Evolutionary conservation across 2,329 filamentous ascomycete species (phyloP).

Genomic region (Colletotrichum sp.): DNA sequence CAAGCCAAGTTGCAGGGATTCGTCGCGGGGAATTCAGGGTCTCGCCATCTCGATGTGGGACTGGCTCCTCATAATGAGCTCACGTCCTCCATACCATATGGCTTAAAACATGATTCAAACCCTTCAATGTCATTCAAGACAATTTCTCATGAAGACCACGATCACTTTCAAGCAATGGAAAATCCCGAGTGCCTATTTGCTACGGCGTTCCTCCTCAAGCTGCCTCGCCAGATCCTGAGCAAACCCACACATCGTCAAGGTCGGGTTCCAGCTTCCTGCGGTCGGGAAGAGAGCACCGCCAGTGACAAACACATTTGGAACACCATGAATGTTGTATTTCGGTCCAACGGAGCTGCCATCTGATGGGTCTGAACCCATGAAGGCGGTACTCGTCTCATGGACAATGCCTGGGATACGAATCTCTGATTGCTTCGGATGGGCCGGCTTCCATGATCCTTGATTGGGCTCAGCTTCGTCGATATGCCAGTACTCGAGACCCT

Average conservation of each 20-base stretch:
- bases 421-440: neutral
- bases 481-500: neutral
- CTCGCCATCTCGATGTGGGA: neutral
- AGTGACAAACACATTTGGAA: neutral
- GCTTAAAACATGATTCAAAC: neutral
- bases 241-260: neutral
- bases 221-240: neutral
- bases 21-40: conserved; percentile 8
- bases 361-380: neutral
- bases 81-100: neutral
- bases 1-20: conserved; percentile 9
- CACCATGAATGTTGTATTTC: neutral
- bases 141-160: neutral
- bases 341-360: neutral
- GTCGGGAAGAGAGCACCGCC: neutral
- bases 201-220: neutral
- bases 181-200: too few relatives aligned
- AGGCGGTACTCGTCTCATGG: neutral
- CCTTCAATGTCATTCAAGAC: neutral
- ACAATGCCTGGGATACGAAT: neutral
- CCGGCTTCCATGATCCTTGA: neutral
- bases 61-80: neutral
- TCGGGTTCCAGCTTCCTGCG: neutral
- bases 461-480: neutral
- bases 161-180: too few relatives aligned